Evolutionary conservation across 371 early-diverging fungal species (phyloP), one percentile per base, ranked within the genome.

Genomic region (Dentiscutata heterogama): DNA sequence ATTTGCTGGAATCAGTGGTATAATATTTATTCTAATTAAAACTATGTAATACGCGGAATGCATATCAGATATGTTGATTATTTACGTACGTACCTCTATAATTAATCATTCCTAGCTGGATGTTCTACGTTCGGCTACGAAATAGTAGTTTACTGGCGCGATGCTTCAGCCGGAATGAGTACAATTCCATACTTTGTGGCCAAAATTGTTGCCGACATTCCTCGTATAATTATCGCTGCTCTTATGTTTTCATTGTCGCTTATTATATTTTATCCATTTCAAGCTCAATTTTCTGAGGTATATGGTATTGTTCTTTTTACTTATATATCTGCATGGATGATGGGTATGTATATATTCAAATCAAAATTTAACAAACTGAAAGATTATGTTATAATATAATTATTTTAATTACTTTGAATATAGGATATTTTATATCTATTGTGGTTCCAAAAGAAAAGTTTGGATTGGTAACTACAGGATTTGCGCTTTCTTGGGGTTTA

Each of bases 141-240:
- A 82, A 86, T 85, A 71, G 81, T 85, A 16, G 91, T 91, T 22
- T 90, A 85, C 72, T 90, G 90, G 90, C 86, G 91, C 10, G 90
- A 91, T 20, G 84, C 89, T 27, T 83, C 88, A 1, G 83, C 87
- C 14, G 91, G 91, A 51, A 79, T 87, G 81, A 78, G 84, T 46
- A 86, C 90, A 0, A 35, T 90, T 27, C 88, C 90, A 7, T 91
- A 87, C 68, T 92, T 85, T 76, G 20, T 91, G 14, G 89, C 90
- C 56, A 91, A 91, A 78, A 74, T 84, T 51, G 79, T 91, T 65
- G 88, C 90, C 5, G 91, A 91, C 58, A 77, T 91, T 10, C 89
- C 90, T 20, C 79, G 91, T 16, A 84, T 91, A 42, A 10, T 88
- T n/a, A 76, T 91, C 5, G 91, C 91, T 0, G 84, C 86, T 0